Base-by-base conservation (phyloP, 345 rosid genomes). In the Rhodamnia rubescens region DNA sequence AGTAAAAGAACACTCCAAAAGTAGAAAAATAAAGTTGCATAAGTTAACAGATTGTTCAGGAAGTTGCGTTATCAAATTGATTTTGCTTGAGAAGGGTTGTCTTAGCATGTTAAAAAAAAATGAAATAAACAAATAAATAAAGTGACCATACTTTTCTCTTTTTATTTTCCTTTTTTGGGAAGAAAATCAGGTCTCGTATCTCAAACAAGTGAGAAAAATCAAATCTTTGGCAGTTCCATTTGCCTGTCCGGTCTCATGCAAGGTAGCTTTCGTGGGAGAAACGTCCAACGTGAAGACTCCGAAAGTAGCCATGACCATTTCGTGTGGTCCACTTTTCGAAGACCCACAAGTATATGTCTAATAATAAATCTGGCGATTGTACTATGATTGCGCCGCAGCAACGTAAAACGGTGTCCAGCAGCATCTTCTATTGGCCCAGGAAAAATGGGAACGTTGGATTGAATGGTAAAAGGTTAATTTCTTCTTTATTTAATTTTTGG, bases 241-340 rank as follows among this genome's bases (percentile, higher is more conserved):
- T 88, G 86, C 91, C 85, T 82, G 85, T 52, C 85, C 24, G 82
- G 53, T 78, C 83, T 84, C 69, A 55, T 83, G 89, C 50, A 82
- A 55, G 83, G 92, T 81, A 85, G 20, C 85, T 88, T 84, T 85
- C 92, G 85, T 53, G 83, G 82, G 55, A 75, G 53, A 74, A 26
- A 74, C 53, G 64, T 56, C 49, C 40, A 36, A 40, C 82, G 78
- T 58, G 52, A 56, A 64, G 84, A 42, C 16, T 27, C 6, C 52
- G 53, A 59, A 85, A 88, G 86, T 51, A 83, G 88, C 85, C 83
- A 88, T 26, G 85, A 32, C 40, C 26, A 69, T 85, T 61, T 54
- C 74, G 12, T 29, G 90, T 86, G 93, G 91, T 80, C 93, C 91
- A 82, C 87, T 24, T 69, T 8, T 69, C 57, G 16, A 40, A 1